Evolutionary conservation across 352 stramenopile species (phyloP).

Genomic region (Globisporangium cylindrosporum): DNA sequence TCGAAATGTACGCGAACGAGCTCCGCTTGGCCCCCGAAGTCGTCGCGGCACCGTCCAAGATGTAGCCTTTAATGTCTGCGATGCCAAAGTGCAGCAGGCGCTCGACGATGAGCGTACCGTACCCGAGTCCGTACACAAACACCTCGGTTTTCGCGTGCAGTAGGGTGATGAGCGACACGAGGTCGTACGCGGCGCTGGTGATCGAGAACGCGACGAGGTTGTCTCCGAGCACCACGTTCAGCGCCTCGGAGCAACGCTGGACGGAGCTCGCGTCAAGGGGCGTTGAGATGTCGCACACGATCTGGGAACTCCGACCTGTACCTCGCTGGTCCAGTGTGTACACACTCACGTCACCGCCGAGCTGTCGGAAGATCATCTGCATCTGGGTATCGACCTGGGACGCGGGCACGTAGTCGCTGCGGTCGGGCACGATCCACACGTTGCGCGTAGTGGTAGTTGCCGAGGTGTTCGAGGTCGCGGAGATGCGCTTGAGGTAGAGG

Average conservation of each 20-base stretch:
- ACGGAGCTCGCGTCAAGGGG: background rate
- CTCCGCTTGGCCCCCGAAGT: constrained; percentile 26
- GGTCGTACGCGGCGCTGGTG: constrained; percentile 55
- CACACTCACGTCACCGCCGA: constrained; percentile 37
- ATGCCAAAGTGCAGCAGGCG: constrained; percentile 54
- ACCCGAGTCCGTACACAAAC: constrained; percentile 66
- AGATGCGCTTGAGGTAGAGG: constrained; percentile 55
- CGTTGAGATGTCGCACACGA: constrained; percentile 27
- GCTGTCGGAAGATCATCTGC: constrained; percentile 41
- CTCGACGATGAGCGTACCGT: constrained; percentile 65
- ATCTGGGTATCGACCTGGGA: constrained; percentile 41
- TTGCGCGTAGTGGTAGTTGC: constrained; percentile 14
- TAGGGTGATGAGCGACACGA: constrained; percentile 53
- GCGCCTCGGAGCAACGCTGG: constrained; percentile 17
- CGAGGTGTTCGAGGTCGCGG: constrained; percentile 18
- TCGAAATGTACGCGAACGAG: constrained; percentile 23
- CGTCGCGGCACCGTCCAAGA: constrained; percentile 51
- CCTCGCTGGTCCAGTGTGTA: constrained; percentile 61
- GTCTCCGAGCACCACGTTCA: constrained; percentile 20
- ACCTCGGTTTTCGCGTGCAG: constrained; percentile 36
- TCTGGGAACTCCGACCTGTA: constrained; percentile 40
- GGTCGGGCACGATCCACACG: constrained; percentile 46
- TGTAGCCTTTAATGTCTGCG: constrained; percentile 50
- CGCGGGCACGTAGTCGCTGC: constrained; percentile 17
- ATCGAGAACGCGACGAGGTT: constrained; percentile 60